Conservation (phyloP, 495 filamentous ascomycete species). For the Aspergillus indologenus region DNA sequence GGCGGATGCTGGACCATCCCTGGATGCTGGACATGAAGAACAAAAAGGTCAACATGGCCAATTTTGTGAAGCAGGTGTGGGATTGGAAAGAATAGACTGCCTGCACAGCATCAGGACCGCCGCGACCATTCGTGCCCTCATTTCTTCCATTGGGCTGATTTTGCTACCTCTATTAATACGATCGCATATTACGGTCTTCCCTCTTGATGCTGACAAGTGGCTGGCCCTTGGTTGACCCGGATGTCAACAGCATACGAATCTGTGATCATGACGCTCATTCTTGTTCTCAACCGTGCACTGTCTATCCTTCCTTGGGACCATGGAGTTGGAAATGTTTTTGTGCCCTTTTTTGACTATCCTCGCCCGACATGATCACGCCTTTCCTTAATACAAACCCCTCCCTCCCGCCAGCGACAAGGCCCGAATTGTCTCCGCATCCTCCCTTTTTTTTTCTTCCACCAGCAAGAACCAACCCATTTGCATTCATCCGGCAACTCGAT, state of each 20-base stretch:
- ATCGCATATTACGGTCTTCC: constrained; percentile 24
- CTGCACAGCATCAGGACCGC: constrained; percentile 7
- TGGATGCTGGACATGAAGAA: constrained; percentile 95
- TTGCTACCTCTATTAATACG: constrained; percentile 16
- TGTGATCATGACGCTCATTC: constrained; percentile 31
- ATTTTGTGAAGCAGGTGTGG: constrained; percentile 91
- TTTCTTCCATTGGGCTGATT: constrained; percentile 9
- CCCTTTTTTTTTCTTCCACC: constrained; percentile 10
- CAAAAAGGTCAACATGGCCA: constrained; percentile 95
- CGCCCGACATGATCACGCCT: constrained; percentile 16
- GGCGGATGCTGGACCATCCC: constrained; percentile 98
- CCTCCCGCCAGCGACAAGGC: constrained; percentile 10
- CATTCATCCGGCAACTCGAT: not conserved
- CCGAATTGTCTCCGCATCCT: constrained; percentile 8
- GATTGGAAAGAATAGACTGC: constrained; percentile 69
- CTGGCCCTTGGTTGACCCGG: constrained; percentile 46
- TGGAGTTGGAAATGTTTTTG: constrained; percentile 22
- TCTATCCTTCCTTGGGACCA: constrained; percentile 22
- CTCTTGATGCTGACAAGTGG: constrained; percentile 36
- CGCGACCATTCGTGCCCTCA: constrained; percentile 3
- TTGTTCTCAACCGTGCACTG: constrained; percentile 14
- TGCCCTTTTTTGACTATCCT: constrained; percentile 16
- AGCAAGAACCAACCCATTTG: not conserved
- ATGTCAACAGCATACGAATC: constrained; percentile 40
- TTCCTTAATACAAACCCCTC: constrained; percentile 15